These are phyloP conservation scores for Rossbeevera mucosa DNA, from an alignment of 768 basidiomycete species.

Conservation along the genomic window DNA sequence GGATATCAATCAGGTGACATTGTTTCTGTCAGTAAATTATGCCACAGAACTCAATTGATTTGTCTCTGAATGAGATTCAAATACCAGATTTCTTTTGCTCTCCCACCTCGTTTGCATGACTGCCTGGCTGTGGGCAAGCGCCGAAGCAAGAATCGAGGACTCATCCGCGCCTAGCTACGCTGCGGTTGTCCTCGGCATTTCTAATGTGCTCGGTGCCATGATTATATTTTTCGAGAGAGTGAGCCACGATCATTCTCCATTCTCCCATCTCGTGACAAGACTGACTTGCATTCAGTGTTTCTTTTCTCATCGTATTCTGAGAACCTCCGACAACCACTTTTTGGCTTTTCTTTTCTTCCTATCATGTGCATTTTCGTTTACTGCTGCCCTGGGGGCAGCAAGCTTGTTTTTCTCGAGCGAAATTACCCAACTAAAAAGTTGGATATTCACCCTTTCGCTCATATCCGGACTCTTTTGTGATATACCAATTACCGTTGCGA, in stretches of 20 bases:
- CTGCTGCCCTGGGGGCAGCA: constrained; percentile 19
- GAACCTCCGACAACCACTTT: constrained; percentile 12
- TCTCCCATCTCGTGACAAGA: background rate
- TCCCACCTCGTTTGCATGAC: constrained; percentile 14
- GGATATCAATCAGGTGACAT: constrained; percentile 7
- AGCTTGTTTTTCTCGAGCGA: constrained; percentile 13
- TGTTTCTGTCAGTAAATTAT: constrained; percentile 17
- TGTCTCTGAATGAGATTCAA: constrained; percentile 5
- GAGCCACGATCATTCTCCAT: background rate
- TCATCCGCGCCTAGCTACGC: constrained; percentile 10
- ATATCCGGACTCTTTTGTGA: constrained; percentile 17
- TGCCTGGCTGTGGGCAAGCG: constrained; percentile 20
- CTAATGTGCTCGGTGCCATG: constrained; percentile 10
- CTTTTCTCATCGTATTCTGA: constrained; percentile 17
- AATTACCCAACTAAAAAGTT: constrained; percentile 2
- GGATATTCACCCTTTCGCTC: constrained; percentile 20
- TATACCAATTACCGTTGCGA: constrained; percentile 9
- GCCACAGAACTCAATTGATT: background rate
- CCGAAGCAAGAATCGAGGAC: background rate
- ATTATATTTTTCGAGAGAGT: constrained; percentile 17
- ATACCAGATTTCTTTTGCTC: constrained; percentile 13
- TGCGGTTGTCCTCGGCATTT: constrained; percentile 16
- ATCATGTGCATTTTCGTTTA: constrained; percentile 19
- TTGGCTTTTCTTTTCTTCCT: constrained; percentile 12
- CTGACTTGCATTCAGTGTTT: constrained; percentile 10